Base-by-base conservation (phyloP, 148 eudicot species). In the Talinum fruticosum region DNA sequence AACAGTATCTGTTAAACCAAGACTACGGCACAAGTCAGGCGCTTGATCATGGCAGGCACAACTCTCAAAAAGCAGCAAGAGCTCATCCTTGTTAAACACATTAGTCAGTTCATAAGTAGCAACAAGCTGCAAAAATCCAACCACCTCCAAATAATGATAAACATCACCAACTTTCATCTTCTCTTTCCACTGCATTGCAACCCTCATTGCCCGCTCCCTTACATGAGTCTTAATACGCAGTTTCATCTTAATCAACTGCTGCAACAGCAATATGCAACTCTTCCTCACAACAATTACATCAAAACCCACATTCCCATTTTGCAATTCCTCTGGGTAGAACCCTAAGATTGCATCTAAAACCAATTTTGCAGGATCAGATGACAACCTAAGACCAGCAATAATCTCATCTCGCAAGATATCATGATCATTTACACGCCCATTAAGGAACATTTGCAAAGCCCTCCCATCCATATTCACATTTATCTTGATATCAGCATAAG, bases 331-430 rank as follows among this genome's bases (percentile, higher is more conserved):
- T 62, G 86, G 86, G 70, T 84, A 91, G 78, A 91, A 89, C 75
- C 86, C 92, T 34, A 73, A 70, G 71, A 91, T 81, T 67, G 90
- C 95, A 83, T 91, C 92, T 72, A 91, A 79, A 7, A 91, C 90
- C 65, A 91, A 72, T 71, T 82, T 85, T 34, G 90, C 84, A 45
- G 94, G 90, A 72, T 87, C 84, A 36, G 30, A 10, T 15, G 89
- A 86, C 75, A 85, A 65, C 14, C 38, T 71, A 79, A 91, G 87
- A 38, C 83, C 89, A 51, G 69, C 44, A 70, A 26, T 77, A 72
- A 91, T 79, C 74, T 89, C 88, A 41, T 86, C 78, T 24, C 84
- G 21, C 82, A 86, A 79, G 15, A 66, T 49, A 5, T 81, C 85
- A 33, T 83, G 85, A 49, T 87, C 82, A 49, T 83, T 71, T 8